Percentiles rank a stretch among this genome's conserved stretches.
Evolutionary conservation across 371 early-diverging fungal genomes (phyloP).

Genomic region (Rhizomucor miehei): DNA sequence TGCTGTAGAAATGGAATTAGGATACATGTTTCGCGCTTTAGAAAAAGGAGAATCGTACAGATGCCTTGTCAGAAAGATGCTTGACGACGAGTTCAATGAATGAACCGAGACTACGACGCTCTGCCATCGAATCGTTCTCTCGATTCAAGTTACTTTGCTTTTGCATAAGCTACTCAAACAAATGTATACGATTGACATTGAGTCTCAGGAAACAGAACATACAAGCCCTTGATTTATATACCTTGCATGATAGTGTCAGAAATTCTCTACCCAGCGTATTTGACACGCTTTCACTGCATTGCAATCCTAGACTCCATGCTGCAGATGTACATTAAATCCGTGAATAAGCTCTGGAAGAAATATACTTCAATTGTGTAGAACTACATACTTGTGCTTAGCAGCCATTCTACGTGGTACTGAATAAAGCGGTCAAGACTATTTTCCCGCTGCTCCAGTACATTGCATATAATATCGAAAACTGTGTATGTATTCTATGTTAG

Average conservation of each 20-base stretch:
- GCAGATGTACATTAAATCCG: too few species aligned
- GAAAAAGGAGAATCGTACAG: background rate
- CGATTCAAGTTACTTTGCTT: background rate
- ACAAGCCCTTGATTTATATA: background rate
- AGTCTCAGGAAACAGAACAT: background rate
- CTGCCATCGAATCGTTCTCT: background rate
- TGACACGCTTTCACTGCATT: constrained; percentile 3
- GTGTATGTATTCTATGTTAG: too few species aligned
- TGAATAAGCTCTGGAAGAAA: too few species aligned
- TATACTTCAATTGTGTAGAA: too few species aligned
- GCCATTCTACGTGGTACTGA: background rate
- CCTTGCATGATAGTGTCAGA: constrained; percentile 7
- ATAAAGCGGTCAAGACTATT: background rate
- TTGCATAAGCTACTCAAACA: background rate
- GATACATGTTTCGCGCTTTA: too few species aligned
- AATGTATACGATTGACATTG: background rate
- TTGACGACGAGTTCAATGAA: constrained; percentile 4
- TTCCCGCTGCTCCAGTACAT: background rate
- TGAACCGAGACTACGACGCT: constrained; percentile 4
- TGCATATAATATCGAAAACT: background rate
- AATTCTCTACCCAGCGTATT: background rate
- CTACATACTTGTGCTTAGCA: constrained; percentile 9
- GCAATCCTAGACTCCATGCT: constrained; percentile 19
- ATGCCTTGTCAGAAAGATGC: background rate
- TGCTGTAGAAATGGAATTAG: background rate